phyloP scores from a whole-genome alignment of 805 yeast genomes.

The Myxozyma melibiosi region DNA sequence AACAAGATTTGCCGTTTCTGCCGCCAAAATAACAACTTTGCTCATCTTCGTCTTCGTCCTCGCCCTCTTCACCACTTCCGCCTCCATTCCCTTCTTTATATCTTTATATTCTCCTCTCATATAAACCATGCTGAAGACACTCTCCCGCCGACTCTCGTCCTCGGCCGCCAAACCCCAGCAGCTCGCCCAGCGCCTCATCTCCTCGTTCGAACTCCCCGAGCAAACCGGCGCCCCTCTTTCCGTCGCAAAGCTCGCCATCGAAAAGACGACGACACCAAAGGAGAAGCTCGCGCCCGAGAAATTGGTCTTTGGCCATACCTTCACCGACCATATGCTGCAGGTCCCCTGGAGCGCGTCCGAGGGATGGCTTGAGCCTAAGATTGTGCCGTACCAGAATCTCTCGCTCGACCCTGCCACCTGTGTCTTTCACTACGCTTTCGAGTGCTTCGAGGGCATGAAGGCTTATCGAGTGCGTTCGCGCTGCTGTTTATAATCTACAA shows the following conservation, averaged over 20 bases:
- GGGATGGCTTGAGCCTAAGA: conserved; percentile 91
- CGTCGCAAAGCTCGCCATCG: conserved; percentile 55
- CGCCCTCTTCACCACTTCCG: not conserved
- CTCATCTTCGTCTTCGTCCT: too few species aligned
- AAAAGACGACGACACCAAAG: conserved; percentile 55
- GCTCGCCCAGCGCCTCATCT: not conserved
- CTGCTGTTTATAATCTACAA: not conserved
- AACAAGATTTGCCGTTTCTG: too few species aligned
- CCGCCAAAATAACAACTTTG: too few species aligned
- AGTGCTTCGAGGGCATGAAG: conserved; percentile 93
- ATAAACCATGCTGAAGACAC: not conserved
- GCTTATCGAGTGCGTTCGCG: conserved; percentile 56
- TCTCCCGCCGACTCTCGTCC: not conserved
- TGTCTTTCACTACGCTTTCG: conserved; percentile 94
- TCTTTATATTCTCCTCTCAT: not conserved
- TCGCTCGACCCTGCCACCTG: conserved; percentile 82
- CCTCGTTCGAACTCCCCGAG: conserved; percentile 9
- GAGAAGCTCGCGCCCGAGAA: conserved; percentile 59
- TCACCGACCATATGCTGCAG: conserved; percentile 86
- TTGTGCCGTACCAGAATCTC: conserved; percentile 79
- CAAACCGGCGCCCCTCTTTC: conserved; percentile 36
- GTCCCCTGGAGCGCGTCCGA: conserved; percentile 73
- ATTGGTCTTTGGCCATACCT: conserved; percentile 69
- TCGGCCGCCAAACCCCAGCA: not conserved
- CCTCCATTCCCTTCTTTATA: too few species aligned